Evolutionary conservation across 495 filamentous ascomycete species (phyloP).

Genomic region (Polyplosphaeria fusca): DNA sequence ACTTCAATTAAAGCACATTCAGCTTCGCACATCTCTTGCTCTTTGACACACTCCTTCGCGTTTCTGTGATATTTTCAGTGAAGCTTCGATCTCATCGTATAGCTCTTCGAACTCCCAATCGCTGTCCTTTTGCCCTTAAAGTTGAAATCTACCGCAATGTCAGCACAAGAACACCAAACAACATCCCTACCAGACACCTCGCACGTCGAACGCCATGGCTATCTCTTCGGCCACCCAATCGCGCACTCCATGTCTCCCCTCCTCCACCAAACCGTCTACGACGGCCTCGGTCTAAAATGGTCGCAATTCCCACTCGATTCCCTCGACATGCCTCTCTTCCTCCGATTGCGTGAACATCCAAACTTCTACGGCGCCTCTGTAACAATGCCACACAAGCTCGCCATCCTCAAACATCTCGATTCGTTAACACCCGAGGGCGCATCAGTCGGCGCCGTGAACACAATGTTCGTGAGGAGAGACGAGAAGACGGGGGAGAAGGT

Average conservation of each 20-base stretch:
- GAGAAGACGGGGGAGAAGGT: constrained; percentile 41
- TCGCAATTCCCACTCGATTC: constrained; percentile 57
- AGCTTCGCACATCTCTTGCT: too few species aligned
- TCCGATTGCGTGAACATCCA: constrained; percentile 48
- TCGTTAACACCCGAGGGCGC: constrained; percentile 63
- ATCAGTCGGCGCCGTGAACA: constrained; percentile 71
- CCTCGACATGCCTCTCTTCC: constrained; percentile 51
- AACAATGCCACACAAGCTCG: constrained; percentile 74
- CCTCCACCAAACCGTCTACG: constrained; percentile 65
- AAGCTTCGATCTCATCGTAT: too few species aligned
- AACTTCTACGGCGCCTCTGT: constrained; percentile 64
- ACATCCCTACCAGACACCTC: constrained; percentile 22
- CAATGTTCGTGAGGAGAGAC: constrained; percentile 59
- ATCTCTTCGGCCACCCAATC: constrained; percentile 58
- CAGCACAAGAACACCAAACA: too few species aligned
- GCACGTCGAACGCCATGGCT: constrained; percentile 49
- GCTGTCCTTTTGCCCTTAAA: too few species aligned
- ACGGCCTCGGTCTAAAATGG: constrained; percentile 57
- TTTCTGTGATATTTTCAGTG: too few species aligned
- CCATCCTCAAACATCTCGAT: constrained; percentile 66
- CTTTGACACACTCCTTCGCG: too few species aligned
- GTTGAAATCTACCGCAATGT: too few species aligned
- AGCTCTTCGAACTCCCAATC: too few species aligned
- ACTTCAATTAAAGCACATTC: too few species aligned
- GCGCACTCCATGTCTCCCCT: constrained; percentile 69